Conservation (phyloP, 2,329 filamentous ascomycete genomes). For the Pyrenophora teres region DNA sequence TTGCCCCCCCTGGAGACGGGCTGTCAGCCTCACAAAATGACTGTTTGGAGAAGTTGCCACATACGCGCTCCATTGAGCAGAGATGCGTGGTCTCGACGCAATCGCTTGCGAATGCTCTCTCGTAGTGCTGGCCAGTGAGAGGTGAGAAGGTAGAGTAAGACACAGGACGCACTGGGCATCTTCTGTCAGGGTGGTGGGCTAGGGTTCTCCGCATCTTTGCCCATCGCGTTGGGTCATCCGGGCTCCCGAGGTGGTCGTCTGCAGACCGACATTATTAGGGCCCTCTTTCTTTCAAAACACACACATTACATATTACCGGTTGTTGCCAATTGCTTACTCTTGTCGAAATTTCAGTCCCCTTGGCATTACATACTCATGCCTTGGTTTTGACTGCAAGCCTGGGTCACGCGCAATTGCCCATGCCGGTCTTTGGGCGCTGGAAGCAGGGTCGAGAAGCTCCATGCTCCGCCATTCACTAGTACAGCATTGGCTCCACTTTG, state of each 20-base stretch:
- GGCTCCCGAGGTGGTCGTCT: slow-evolving; percentile 3
- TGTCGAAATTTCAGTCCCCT: background rate
- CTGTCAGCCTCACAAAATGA: slow-evolving; percentile 7
- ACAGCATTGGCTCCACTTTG: slow-evolving; percentile 18
- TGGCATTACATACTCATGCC: slow-evolving; percentile 5
- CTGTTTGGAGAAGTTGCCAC: background rate
- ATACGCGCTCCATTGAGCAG: background rate
- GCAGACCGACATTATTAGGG: slow-evolving; percentile 30
- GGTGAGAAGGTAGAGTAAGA: background rate
- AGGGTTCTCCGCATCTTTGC: slow-evolving; percentile 40
- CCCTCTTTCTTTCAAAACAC: slow-evolving; percentile 15
- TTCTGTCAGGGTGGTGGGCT: slow-evolving; percentile 23
- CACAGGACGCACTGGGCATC: slow-evolving; percentile 26
- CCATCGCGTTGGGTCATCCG: slow-evolving; percentile 40
- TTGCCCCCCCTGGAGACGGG: background rate
- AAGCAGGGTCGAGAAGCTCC: background rate
- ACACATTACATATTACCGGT: slow-evolving; percentile 1
- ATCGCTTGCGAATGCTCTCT: slow-evolving; percentile 17
- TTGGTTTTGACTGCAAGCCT: background rate
- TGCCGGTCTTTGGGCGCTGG: slow-evolving; percentile 13
- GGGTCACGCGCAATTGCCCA: slow-evolving; percentile 10
- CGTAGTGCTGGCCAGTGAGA: slow-evolving; percentile 17
- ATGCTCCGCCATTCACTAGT: slow-evolving; percentile 11
- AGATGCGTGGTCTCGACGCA: slow-evolving; percentile 6
- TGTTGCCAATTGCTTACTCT: slow-evolving; percentile 14